phyloP scores from a whole-genome alignment of 2,329 filamentous ascomycete genomes.

The Pseudocercospora fijiensis region DNA sequence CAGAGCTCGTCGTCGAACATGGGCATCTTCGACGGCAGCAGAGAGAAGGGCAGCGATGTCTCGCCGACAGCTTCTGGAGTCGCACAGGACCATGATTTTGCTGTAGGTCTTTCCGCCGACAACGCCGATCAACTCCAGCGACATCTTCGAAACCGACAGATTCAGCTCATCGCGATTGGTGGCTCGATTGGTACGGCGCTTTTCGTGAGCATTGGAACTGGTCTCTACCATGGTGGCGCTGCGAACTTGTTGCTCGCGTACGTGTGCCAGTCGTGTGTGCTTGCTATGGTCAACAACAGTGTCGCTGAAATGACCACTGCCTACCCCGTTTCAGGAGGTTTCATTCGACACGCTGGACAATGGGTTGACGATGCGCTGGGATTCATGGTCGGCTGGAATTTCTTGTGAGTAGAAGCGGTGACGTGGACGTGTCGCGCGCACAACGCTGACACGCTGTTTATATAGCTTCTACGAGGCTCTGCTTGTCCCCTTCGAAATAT shows the following conservation, averaged over 20 bases:
- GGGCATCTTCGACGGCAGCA: conserved; percentile 20
- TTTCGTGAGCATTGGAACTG: conserved; percentile 55
- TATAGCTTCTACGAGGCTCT: conserved; percentile 51
- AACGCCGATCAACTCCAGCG: conserved; percentile 36
- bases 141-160: conserved; percentile 37
- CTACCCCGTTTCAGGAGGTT: conserved; percentile 63
- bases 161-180: conserved; percentile 41
- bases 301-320: conserved; percentile 64
- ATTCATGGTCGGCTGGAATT: conserved; percentile 47
- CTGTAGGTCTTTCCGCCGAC: conserved; percentile 24
- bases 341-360: conserved; percentile 62
- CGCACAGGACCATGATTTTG: conserved; percentile 13
- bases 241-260: conserved; percentile 60
- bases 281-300: conserved; percentile 64
- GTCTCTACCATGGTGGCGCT: conserved; percentile 52
- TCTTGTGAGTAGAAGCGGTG: conserved; percentile 18
- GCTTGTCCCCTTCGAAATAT: conserved; percentile 55
- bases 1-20: conserved; percentile 9
- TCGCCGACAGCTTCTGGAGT: conserved; percentile 11
- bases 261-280: conserved; percentile 54
- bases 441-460: background rate
- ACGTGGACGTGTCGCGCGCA: background rate
- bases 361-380: conserved; percentile 65
- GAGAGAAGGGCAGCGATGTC: conserved; percentile 18
- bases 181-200: conserved; percentile 38